A percentile compares a stretch with the other conserved stretches of the same genome.
These are phyloP conservation scores for Onygenales sp. DNA, from an alignment of 2,329 filamentous ascomycete genomes.

Conservation along the genomic window DNA sequence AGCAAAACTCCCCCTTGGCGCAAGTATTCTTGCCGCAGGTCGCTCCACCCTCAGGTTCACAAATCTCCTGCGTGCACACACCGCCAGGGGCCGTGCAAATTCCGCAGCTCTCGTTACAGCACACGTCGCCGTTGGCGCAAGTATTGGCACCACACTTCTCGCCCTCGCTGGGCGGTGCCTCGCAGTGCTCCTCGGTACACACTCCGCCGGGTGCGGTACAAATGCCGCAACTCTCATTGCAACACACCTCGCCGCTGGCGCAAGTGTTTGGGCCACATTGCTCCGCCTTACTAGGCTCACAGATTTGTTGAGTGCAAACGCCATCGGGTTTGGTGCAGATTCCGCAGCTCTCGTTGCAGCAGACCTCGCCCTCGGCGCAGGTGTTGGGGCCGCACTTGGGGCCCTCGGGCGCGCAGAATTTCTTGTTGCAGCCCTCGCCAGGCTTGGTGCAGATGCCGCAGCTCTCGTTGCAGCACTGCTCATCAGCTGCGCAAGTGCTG, in stretches of 20 bases:
- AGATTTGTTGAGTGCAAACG: background rate
- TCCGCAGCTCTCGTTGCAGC: conserved; percentile 1
- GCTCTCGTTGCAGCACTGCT: conserved; percentile 1
- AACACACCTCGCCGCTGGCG: background rate
- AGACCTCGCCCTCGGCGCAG: background rate
- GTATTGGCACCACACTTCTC: background rate
- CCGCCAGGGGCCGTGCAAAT: conserved; percentile 1
- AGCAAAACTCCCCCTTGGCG: background rate
- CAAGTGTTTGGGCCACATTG: background rate
- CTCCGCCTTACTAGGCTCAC: background rate
- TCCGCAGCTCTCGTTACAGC: conserved; percentile 1
- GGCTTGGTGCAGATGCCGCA: conserved; percentile 2
- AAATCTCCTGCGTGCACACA: background rate
- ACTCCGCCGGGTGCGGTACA: background rate
- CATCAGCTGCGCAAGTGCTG: background rate
- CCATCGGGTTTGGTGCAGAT: background rate
- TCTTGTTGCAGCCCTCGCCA: background rate
- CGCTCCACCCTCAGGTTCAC: background rate
- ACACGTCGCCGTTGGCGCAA: background rate
- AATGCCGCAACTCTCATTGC: background rate
- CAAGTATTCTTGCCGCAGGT: background rate
- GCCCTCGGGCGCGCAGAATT: background rate
- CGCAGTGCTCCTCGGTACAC: background rate
- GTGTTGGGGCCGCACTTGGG: background rate
- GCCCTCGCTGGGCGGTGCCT: background rate